Evolutionary conservation across 2,329 filamentous ascomycete species (phyloP), one percentile per base, ranked within the genome.

Genomic region (Nigrospora sphaerica): DNA sequence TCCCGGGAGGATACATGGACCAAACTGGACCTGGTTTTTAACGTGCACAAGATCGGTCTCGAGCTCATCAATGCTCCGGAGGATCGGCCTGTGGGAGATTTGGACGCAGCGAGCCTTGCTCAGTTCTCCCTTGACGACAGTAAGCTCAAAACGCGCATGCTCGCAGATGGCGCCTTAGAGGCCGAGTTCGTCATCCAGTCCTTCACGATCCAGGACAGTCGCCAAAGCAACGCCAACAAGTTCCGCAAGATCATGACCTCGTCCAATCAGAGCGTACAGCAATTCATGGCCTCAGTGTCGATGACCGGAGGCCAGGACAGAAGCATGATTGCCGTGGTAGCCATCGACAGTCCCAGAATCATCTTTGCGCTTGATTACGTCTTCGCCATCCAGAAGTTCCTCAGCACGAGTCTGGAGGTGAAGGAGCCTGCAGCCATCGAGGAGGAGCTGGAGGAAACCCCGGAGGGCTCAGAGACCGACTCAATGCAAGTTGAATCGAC

Each of bases 181-280:
- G 90, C 91, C 3, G 95, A 99, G 62, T 78, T 98, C 7, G 76
- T 95, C 33, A 90, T 98, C 14, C 86, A 93, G 49, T 93, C 92
- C 0, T 96, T 98, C 63, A 95, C 90, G 0, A 95, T 97, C 53
- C 81, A 88, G 46, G 93, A 99, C 63, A 96, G 86, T 52, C 84
- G 95, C n/a, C 83, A 82, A 5, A 80, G 81, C 45, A 91, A 95
- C 57, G 87, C 85, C 6, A 98, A 96, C 71, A 96, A 95, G 62
- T 99, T 95, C 75, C 83, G 90, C 43, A 95, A 92, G 64, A 96
- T 98, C 68, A 97, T 98, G 93, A 91, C 91, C 2, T 84, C 95
- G 46, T 90, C 91, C 59, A 97, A 96, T 65, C 92, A 90, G 56
- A 86, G 91, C 46, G 90, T 93, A 39, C 91, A 97, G 63, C 95